Conservation (phyloP, 2,329 filamentous ascomycete genomes). For the Cladophialophora immunda region DNA sequence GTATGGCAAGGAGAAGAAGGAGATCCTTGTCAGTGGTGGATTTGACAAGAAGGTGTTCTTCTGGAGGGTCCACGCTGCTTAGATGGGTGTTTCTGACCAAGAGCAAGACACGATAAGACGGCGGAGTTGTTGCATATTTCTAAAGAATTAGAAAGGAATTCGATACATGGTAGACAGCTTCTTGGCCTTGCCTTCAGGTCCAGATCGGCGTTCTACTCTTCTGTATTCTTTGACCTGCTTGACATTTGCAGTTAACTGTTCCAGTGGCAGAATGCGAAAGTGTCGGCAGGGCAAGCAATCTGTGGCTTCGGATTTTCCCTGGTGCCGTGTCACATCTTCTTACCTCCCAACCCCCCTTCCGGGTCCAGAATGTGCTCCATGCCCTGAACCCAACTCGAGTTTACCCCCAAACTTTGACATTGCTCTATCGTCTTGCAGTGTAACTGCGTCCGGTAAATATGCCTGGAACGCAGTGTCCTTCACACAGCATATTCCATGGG, state of each 20-base stretch:
- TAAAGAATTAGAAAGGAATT: background rate
- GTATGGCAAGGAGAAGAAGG: slow-evolving; percentile 28
- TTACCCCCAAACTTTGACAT: no score
- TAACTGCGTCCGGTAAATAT: no score
- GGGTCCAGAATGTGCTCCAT: no score
- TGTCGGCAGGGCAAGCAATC: no score
- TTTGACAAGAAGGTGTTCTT: slow-evolving; percentile 70
- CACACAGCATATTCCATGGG: no score
- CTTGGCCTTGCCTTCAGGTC: background rate
- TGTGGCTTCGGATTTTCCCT: no score
- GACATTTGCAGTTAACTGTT: no score
- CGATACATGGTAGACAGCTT: background rate
- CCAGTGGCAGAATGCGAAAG: background rate
- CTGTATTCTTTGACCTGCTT: background rate
- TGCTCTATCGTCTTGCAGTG: no score
- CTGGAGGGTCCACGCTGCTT: slow-evolving; percentile 52
- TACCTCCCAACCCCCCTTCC: no score
- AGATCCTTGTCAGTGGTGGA: slow-evolving; percentile 67
- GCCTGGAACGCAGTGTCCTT: no score
- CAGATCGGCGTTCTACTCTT: background rate
- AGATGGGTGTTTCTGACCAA: background rate
- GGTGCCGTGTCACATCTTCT: no score
- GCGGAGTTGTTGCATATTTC: background rate
- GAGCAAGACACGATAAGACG: background rate
- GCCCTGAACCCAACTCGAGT: no score